Percentiles rank a stretch among this genome's conserved stretches.
phyloP scores from a whole-genome alignment of 306 rosid genomes.

The Rubus parviflorus region DNA sequence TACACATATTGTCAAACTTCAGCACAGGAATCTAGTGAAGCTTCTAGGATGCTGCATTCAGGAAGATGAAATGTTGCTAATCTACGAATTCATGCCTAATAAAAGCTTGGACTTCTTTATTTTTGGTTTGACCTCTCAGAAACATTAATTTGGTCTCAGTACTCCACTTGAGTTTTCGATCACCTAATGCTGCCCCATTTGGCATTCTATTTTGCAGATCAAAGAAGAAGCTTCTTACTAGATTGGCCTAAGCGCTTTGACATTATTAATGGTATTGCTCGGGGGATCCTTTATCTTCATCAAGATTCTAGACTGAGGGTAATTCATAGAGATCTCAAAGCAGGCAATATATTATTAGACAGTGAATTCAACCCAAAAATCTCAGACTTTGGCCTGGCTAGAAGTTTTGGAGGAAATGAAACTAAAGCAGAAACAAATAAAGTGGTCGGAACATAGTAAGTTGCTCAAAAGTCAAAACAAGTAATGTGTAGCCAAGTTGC shows the following conservation, averaged over 20 bases:
- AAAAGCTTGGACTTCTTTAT: conserved; percentile 11
- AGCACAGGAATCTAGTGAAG: conserved; percentile 13
- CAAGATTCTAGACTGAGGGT: conserved; percentile 39
- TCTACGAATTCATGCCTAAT: conserved; percentile 15
- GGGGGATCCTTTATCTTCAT: conserved; percentile 35
- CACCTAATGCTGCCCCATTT: not conserved
- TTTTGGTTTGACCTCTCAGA: conserved; percentile 1
- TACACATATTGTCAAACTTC: conserved; percentile 10
- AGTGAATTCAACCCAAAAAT: conserved; percentile 31
- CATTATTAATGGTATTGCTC: conserved; percentile 26
- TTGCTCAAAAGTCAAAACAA: not conserved
- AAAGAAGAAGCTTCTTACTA: conserved; percentile 3
- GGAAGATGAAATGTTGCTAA: conserved; percentile 5
- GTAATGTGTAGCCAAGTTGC: not conserved
- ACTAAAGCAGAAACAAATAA: conserved; percentile 16
- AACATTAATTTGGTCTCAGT: not conserved
- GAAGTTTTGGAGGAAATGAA: conserved; percentile 29
- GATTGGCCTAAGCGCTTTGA: conserved; percentile 13
- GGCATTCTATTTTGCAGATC: conserved; percentile 12
- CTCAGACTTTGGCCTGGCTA: conserved; percentile 36
- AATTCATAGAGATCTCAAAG: conserved; percentile 35
- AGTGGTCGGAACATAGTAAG: conserved; percentile 38
- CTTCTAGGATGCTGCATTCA: conserved; percentile 5
- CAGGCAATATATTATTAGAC: conserved; percentile 30
- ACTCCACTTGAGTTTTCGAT: not conserved